Evolutionary conservation across 176 grass and related monocot genomes (phyloP).

Genomic region (Thalia dealbata): DNA sequence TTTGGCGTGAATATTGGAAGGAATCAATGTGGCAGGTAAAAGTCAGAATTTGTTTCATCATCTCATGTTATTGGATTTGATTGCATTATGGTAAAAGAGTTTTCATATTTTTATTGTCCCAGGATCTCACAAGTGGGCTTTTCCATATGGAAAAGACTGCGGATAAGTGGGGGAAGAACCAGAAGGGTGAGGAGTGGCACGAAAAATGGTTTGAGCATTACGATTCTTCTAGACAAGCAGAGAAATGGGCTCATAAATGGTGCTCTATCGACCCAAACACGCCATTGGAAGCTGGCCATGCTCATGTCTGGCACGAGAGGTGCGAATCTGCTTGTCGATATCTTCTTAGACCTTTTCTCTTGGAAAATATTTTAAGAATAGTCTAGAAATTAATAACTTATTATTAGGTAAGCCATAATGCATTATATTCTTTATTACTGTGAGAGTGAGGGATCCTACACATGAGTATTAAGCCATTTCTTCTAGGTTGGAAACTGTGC

Average conservation of each 20-base stretch:
- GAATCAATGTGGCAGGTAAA: conserved; percentile 87
- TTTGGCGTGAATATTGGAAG: conserved; percentile 96
- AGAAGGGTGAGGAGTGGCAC: conserved; percentile 78
- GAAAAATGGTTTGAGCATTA: conserved; percentile 95
- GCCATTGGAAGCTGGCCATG: conserved; percentile 75
- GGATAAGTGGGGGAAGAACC: conserved; percentile 96
- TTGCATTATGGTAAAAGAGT: background rate
- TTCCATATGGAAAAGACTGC: conserved; percentile 94
- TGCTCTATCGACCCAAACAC: conserved; percentile 82
- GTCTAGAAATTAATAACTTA: background rate
- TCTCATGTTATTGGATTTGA: background rate
- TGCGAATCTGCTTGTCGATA: conserved; percentile 20
- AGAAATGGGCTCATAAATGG: conserved; percentile 97
- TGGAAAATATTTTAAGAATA: background rate
- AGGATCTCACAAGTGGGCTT: conserved; percentile 62
- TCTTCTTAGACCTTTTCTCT: background rate
- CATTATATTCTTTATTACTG: background rate
- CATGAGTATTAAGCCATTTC: background rate
- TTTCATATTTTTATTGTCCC: background rate
- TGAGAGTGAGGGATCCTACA: background rate
- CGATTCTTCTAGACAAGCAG: conserved; percentile 62
- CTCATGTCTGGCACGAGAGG: conserved; percentile 99
- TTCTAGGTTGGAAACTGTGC: no score
- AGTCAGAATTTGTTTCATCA: conserved; percentile 2
- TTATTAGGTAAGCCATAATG: background rate